Percentiles rank a stretch among this genome's conserved stretches.
Conservation (phyloP, 208 protist genomes). For the Dictyostelium gargantuum region DNA sequence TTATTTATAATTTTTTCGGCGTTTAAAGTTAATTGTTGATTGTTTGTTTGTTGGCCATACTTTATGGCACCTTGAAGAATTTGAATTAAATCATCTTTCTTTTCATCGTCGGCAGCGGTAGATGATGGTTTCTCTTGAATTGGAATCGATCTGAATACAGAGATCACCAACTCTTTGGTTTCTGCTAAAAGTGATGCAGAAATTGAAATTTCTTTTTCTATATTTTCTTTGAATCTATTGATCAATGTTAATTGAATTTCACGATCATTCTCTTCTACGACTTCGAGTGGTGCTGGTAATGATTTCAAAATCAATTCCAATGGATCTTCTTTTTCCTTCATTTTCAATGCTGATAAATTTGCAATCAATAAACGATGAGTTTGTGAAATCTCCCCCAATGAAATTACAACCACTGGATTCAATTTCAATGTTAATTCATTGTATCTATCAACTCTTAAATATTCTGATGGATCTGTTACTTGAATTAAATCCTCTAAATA, state of each 20-base stretch:
- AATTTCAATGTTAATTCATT: constrained; percentile 78
- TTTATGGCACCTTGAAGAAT: not conserved
- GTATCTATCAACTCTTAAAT: constrained; percentile 84
- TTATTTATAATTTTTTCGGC: constrained; percentile 77
- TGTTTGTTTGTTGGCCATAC: not conserved
- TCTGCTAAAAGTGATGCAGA: constrained; percentile 58
- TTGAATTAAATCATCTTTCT: not conserved
- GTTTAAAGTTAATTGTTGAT: constrained; percentile 42
- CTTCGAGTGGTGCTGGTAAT: constrained; percentile 60
- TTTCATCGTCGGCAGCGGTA: not conserved
- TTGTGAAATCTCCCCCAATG: constrained; percentile 79
- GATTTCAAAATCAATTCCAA: constrained; percentile 22
- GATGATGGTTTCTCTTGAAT: not conserved
- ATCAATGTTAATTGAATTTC: constrained; percentile 80
- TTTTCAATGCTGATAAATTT: not conserved
- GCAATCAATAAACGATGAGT: constrained; percentile 77
- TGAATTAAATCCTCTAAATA: constrained; percentile 80
- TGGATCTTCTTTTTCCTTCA: constrained; percentile 49
- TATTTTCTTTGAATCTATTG: constrained; percentile 74
- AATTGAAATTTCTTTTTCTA: constrained; percentile 47
- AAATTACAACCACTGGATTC: constrained; percentile 84
- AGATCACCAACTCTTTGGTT: constrained; percentile 75
- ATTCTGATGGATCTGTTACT: constrained; percentile 80
- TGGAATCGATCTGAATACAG: constrained; percentile 65
- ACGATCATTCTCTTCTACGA: constrained; percentile 65